phyloP scores from a whole-genome alignment of 306 rosid species.

The Acacia confusa region DNA sequence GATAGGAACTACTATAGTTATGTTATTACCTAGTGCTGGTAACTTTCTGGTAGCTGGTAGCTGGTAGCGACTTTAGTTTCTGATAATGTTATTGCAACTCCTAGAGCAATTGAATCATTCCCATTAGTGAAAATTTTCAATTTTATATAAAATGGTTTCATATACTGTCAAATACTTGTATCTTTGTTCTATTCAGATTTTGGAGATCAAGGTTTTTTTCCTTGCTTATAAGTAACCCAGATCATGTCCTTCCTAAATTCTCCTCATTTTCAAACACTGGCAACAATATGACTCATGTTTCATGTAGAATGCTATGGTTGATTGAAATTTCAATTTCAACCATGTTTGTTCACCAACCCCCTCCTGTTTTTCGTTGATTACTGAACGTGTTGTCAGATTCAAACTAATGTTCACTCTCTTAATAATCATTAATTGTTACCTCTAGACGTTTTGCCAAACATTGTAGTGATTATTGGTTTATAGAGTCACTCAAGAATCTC shows the following conservation, averaged over 20 bases:
- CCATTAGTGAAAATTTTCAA: not conserved
- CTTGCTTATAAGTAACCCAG: slow-evolving; percentile 12
- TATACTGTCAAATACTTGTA: not conserved
- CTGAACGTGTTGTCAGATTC: not conserved
- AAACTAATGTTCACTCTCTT: slow-evolving; percentile 1
- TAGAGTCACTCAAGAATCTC: slow-evolving; percentile 11
- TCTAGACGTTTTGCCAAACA: not conserved
- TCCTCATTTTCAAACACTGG: not conserved
- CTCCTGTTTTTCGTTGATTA: not conserved
- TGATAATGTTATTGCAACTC: slow-evolving; percentile 10
- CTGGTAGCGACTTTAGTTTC: not conserved
- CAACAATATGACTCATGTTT: not conserved
- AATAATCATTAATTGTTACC: not conserved
- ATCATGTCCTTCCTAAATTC: not conserved
- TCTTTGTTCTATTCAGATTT: slow-evolving; percentile 23
- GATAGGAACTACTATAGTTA: slow-evolving; percentile 1
- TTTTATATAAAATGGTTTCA: slow-evolving; percentile 10
- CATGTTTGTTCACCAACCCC: not conserved
- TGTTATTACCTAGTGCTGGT: not conserved
- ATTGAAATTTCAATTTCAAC: not conserved
- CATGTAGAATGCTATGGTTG: not conserved
- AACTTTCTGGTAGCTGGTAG: not conserved
- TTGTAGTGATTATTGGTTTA: not conserved
- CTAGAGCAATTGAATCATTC: slow-evolving; percentile 14
- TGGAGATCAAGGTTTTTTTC: not conserved